Percentiles rank a stretch among this genome's conserved stretches.
Conservation (phyloP, 345 rosid species). For the Isatis tinctoria region DNA sequence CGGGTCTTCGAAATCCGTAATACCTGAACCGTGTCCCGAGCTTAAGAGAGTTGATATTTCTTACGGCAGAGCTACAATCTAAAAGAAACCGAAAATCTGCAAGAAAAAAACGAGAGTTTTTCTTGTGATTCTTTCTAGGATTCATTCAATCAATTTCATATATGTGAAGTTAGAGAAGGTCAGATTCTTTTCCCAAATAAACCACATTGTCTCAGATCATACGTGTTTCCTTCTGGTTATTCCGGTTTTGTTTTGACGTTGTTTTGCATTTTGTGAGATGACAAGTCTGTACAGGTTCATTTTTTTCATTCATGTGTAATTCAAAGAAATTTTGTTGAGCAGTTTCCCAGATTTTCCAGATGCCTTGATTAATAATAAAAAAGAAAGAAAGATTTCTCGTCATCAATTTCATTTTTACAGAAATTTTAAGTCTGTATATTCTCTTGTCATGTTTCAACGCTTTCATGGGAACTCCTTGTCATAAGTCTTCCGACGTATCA, state of each 20-base stretch:
- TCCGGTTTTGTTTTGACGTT: neutral
- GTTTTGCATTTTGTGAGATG: slow-evolving; percentile 40
- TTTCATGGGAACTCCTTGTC: neutral
- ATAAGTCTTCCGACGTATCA: neutral
- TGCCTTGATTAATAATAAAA: neutral
- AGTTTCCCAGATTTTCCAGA: neutral
- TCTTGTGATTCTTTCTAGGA: slow-evolving; percentile 49
- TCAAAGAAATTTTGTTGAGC: slow-evolving; percentile 36
- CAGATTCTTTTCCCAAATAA: slow-evolving; percentile 17
- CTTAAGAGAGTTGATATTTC: slow-evolving; percentile 25
- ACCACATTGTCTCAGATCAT: slow-evolving; percentile 13
- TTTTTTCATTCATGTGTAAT: slow-evolving; percentile 81
- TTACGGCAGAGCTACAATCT: slow-evolving; percentile 42
- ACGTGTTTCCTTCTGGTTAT: slow-evolving; percentile 1
- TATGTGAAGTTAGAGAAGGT: slow-evolving; percentile 39
- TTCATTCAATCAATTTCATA: slow-evolving; percentile 14
- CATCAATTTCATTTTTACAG: neutral
- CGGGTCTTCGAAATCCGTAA: slow-evolving; percentile 33
- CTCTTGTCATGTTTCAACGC: neutral
- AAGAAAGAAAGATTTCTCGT: neutral
- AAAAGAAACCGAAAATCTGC: slow-evolving; percentile 25
- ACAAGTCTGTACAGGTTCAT: slow-evolving; percentile 62
- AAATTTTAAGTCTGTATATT: neutral
- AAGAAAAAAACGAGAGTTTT: neutral
- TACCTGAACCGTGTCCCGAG: slow-evolving; percentile 43